Evolutionary conservation across 1,284 basidiomycete genomes (phyloP), one percentile per base, ranked within the genome.

Genomic region (Cutaneotrichosporon mucoides): DNA sequence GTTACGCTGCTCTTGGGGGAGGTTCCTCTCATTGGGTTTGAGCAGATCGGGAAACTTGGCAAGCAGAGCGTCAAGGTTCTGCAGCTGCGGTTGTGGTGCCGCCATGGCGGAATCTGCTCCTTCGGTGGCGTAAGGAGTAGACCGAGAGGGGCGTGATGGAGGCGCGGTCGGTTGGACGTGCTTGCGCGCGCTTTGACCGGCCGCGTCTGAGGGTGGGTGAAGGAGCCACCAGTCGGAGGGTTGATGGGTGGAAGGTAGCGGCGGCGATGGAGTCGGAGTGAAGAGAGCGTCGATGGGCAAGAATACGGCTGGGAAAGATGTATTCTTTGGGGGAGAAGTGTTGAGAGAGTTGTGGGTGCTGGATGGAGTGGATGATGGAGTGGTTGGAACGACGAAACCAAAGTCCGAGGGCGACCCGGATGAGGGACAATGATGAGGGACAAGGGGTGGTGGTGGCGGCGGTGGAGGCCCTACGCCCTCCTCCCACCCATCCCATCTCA

Each of bases 1-100:
- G 61, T 66, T 63, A 62, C 59, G 57, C 57, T 71, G n/a, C 53
- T 71, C 44, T 43, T 33, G 10, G 10, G 73, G 71, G 10, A 75
- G 54, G 16, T 58, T 50, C 47, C 57, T 61, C 57, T 75, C 73
- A 8, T 58, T 64, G 1, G 67, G 63, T 5, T 62, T 64, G n/a
- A 75, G 64, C 36, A 73, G 36, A 41, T 64, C 40, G 7, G 70
- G 69, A 42, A 66, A 66, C 54, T 61, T 64, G 34, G 48, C 45
- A 48, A 69, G 57, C 40, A 69, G 41, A 46, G 62, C 47, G 35
- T 65, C 56, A 16, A 61, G 6, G 57, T 52, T 63, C 13, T 50
- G 55, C 41, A 45, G 50, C 41, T 47, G 53, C 8, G 44, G 35
- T 35, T 16, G 45, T n/a, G 11, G 46, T 4, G 46, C 46, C 12